These are phyloP conservation scores for Syncephalastrum sp. DNA, from an alignment of 371 early-diverging fungal genomes.

Conservation along the genomic window DNA sequence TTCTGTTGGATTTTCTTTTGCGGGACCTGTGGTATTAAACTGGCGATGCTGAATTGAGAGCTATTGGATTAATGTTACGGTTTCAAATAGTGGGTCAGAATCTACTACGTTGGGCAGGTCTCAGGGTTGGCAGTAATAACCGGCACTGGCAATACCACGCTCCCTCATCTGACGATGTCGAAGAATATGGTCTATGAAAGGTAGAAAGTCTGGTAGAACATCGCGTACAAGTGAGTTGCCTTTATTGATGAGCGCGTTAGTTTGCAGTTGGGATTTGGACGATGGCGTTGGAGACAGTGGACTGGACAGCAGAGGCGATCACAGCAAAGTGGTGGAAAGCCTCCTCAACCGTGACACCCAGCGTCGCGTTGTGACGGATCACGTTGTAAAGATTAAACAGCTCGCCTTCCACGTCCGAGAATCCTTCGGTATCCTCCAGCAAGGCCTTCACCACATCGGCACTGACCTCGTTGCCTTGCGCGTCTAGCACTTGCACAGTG, in stretches of 20 bases:
- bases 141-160: too few species aligned
- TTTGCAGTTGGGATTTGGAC: constrained; percentile 8
- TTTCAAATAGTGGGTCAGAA: too few species aligned
- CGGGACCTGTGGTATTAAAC: constrained; percentile 40
- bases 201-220: too few species aligned
- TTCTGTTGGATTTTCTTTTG: constrained; percentile 50
- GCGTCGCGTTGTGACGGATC: constrained; percentile 22
- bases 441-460: constrained; percentile 13
- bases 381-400: constrained; percentile 34
- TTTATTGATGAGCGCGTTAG: too few species aligned
- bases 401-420: constrained; percentile 49
- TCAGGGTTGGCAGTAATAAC: too few species aligned
- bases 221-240: too few species aligned
- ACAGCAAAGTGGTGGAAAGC: constrained; percentile 49
- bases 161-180: too few species aligned
- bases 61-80: too few species aligned
- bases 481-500: constrained; percentile 29
- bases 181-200: too few species aligned
- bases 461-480: constrained; percentile 19
- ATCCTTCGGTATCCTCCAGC: constrained; percentile 18
- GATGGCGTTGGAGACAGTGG: constrained; percentile 31
- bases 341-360: constrained; percentile 37
- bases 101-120: too few species aligned
- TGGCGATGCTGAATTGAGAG: too few species aligned
- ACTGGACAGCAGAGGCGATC: constrained; percentile 40